These are phyloP conservation scores for Pisolithus sp. DNA, from an alignment of 768 basidiomycete genomes.

Conservation along the genomic window DNA sequence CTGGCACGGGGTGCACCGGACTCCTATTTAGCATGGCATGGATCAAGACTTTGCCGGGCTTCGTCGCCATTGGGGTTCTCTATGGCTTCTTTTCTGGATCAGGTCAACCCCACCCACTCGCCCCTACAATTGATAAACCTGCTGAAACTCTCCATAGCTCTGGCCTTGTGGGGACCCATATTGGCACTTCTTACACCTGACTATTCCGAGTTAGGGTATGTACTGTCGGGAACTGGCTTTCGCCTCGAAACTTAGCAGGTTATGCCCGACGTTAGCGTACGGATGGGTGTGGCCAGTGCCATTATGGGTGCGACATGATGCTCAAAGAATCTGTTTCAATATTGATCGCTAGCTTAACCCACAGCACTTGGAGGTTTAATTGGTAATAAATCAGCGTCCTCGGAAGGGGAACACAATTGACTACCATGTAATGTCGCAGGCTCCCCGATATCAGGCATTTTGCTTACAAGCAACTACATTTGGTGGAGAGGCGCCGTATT, in stretches of 20 bases:
- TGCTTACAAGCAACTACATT: constrained; percentile 44
- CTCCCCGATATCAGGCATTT: constrained; percentile 50
- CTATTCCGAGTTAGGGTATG: constrained; percentile 31
- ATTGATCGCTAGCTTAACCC: neutral
- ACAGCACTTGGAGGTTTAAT: constrained; percentile 13
- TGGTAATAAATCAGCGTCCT: constrained; percentile 13
- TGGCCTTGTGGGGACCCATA: constrained; percentile 38
- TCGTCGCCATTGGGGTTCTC: constrained; percentile 37
- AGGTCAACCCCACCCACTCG: neutral
- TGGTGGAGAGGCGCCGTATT: constrained; percentile 56
- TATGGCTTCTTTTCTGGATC: constrained; percentile 50
- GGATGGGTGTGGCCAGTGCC: constrained; percentile 18
- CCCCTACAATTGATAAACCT: neutral
- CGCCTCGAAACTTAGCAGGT: no score
- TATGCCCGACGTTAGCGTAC: constrained; percentile 12
- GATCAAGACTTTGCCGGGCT: constrained; percentile 32
- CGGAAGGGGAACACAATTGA: no score
- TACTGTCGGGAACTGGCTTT: neutral
- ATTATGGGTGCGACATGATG: constrained; percentile 2
- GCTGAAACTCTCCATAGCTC: constrained; percentile 20
- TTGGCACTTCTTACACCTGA: constrained; percentile 39
- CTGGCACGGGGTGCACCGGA: constrained; percentile 33
- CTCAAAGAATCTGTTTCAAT: neutral
- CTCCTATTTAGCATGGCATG: constrained; percentile 45
- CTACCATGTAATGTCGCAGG: constrained; percentile 23